Evolutionary conservation across 1,284 basidiomycete species (phyloP).

Genomic region (Testicularia cyperi): DNA sequence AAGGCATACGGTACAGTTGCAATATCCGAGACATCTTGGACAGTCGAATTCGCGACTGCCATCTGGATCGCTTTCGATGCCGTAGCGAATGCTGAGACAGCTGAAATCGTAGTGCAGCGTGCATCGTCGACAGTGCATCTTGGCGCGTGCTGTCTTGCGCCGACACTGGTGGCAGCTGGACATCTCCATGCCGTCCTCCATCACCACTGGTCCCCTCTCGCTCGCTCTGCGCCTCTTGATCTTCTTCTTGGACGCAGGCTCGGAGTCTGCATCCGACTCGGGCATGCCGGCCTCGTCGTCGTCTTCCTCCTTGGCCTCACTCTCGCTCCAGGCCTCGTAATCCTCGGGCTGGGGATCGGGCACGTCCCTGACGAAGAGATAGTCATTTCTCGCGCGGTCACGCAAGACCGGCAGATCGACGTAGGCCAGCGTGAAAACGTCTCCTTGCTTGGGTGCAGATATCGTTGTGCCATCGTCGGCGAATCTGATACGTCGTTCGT

Average conservation of each 20-base stretch:
- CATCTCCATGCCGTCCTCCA: conserved; percentile 16
- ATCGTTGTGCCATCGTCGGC: conserved; percentile 37
- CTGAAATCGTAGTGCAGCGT: conserved; percentile 20
- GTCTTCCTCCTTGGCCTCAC: conserved; percentile 21
- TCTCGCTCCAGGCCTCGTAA: conserved; percentile 18
- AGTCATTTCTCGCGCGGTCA: conserved; percentile 27
- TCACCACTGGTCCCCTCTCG: conserved; percentile 4
- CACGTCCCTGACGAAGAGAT: conserved; percentile 23
- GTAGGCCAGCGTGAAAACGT: conserved; percentile 22
- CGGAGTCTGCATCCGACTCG: background rate
- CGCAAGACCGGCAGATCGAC: conserved; percentile 16
- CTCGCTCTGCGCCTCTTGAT: conserved; percentile 9
- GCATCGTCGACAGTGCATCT: conserved; percentile 38
- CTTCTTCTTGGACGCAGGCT: conserved; percentile 4
- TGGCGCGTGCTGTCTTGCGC: conserved; percentile 18
- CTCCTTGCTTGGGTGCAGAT: conserved; percentile 9
- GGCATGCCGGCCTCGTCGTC: background rate
- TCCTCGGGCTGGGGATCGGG: conserved; percentile 23
- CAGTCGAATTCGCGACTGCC: conserved; percentile 18
- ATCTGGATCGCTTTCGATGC: conserved; percentile 15
- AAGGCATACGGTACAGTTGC: conserved; percentile 40
- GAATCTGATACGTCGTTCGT: conserved; percentile 24
- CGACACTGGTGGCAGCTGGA: conserved; percentile 41
- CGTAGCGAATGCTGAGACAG: conserved; percentile 26
- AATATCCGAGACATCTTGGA: conserved; percentile 32